Percentiles rank a stretch among this genome's conserved stretches.
Evolutionary conservation across 129 eudicot species (phyloP).

Genomic region (Lonicera japonica): DNA sequence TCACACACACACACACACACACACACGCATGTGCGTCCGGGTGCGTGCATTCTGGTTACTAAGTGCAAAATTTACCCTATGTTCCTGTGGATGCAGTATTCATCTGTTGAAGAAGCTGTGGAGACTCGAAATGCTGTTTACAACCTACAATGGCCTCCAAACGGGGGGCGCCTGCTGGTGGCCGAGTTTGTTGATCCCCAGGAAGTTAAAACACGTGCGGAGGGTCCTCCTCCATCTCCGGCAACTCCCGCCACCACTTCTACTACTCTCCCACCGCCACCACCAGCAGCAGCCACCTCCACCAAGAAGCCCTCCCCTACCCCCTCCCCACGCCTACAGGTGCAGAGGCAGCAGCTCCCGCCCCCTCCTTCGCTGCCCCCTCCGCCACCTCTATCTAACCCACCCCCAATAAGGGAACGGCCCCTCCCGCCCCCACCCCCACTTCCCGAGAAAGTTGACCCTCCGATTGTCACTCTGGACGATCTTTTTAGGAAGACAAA

Average conservation of each 20-base stretch:
- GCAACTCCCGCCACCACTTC: slow-evolving; percentile 29
- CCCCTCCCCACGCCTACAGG: slow-evolving; percentile 37
- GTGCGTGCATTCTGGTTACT: too few species aligned
- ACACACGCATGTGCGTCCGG: too few species aligned
- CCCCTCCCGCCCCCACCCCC: slow-evolving; percentile 63
- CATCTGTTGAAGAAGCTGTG: slow-evolving; percentile 78
- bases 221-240: slow-evolving; percentile 50
- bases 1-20: neutral
- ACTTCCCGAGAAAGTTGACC: slow-evolving; percentile 49
- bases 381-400: slow-evolving; percentile 45
- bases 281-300: slow-evolving; percentile 18
- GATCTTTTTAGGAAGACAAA: slow-evolving; percentile 85
- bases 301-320: neutral
- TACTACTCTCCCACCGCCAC: slow-evolving; percentile 19
- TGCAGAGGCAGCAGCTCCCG: slow-evolving; percentile 32
- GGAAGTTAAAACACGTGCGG: slow-evolving; percentile 67
- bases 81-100: slow-evolving; percentile 50
- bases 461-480: slow-evolving; percentile 81
- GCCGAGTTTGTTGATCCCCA: slow-evolving; percentile 95
- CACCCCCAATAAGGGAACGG: slow-evolving; percentile 37
- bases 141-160: slow-evolving; percentile 90
- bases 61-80: too few species aligned
- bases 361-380: slow-evolving; percentile 22
- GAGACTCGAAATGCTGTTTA: slow-evolving; percentile 86
- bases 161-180: slow-evolving; percentile 73